These are phyloP conservation scores for Rosa rugosa DNA, from an alignment of 306 rosid genomes.

Conservation along the genomic window DNA sequence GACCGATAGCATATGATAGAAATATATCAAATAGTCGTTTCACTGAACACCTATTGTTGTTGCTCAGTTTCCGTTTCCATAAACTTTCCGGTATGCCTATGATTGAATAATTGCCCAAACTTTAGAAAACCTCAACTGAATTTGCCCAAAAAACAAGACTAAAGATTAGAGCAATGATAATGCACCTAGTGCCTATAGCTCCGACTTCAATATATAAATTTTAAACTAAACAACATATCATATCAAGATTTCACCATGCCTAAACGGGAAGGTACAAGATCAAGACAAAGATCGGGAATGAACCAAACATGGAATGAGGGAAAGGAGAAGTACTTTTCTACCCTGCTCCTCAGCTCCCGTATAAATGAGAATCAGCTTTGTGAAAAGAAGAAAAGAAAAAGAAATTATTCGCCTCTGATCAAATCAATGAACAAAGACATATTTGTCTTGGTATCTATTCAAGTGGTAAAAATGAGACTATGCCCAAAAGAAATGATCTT, in stretches of 20 bases:
- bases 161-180: constrained; percentile 18
- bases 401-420: background rate
- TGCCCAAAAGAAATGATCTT: background rate
- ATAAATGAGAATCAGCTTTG: background rate
- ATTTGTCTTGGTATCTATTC: background rate
- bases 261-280: background rate
- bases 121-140: background rate
- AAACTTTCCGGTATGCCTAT: too few species aligned
- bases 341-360: background rate
- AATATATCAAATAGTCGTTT: too few species aligned
- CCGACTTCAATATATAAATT: background rate
- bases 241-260: background rate
- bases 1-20: too few species aligned
- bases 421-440: background rate
- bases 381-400: background rate
- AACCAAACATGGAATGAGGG: background rate
- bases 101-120: background rate
- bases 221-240: background rate
- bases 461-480: background rate
- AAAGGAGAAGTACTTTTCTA: background rate
- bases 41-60: too few species aligned
- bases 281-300: background rate
- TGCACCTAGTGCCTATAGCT: background rate
- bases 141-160: background rate
- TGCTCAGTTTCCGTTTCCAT: too few species aligned